Conservation (phyloP, 1,284 basidiomycete species). For the Ceratobasidium sp. region DNA sequence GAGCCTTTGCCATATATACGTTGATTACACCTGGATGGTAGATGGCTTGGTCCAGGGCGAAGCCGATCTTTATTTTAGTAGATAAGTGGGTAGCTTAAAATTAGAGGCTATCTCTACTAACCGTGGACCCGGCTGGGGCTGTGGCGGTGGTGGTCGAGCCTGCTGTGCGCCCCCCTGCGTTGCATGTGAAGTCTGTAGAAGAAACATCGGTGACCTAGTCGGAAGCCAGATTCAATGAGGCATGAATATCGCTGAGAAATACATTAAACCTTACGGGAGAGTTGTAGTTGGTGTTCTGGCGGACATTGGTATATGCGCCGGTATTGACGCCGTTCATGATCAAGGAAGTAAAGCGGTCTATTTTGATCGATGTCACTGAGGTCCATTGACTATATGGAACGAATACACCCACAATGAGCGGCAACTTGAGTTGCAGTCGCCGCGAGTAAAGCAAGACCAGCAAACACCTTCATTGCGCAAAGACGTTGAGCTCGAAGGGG, state of each 20-base stretch:
- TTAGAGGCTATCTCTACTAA: constrained; percentile 48
- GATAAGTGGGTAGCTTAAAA: constrained; percentile 46
- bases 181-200: constrained; percentile 57
- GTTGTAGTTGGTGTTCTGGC: constrained; percentile 42
- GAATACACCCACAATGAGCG: constrained; percentile 33
- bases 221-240: not conserved
- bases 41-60: constrained; percentile 49
- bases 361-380: constrained; percentile 15
- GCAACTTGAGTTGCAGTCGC: constrained; percentile 35
- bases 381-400: not conserved
- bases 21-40: constrained; percentile 54
- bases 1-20: constrained; percentile 56
- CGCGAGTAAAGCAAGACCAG: constrained; percentile 14
- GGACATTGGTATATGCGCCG: constrained; percentile 40
- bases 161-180: constrained; percentile 51
- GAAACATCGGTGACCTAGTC: constrained; percentile 55
- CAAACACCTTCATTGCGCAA: constrained; percentile 29
- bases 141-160: constrained; percentile 53
- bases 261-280: constrained; percentile 26
- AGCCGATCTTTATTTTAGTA: constrained; percentile 47
- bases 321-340: constrained; percentile 38
- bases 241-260: no score
- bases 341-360: constrained; percentile 37
- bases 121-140: constrained; percentile 53
- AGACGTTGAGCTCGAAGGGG: constrained; percentile 1